Evolutionary conservation across 441 rosid genomes (phyloP).

Genomic region (Gossypium davidsonii): DNA sequence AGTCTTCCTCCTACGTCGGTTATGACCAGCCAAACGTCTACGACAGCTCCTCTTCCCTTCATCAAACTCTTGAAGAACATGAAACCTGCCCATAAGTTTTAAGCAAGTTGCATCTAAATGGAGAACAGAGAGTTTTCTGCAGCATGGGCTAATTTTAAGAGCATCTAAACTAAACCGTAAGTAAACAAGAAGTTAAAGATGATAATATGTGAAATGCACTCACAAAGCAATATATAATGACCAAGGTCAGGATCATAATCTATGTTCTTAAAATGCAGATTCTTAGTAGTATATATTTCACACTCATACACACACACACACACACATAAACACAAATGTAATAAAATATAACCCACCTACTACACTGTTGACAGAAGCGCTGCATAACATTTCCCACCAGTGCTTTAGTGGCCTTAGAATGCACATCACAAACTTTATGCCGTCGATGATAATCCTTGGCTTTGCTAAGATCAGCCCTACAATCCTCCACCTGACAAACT

Average conservation of each 20-base stretch:
- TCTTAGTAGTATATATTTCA: background rate
- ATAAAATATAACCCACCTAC: constrained; percentile 30
- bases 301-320: background rate
- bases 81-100: constrained; percentile 43
- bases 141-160: background rate
- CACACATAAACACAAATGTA: background rate
- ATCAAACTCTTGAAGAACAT: constrained; percentile 48
- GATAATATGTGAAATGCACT: constrained; percentile 1
- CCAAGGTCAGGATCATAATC: background rate
- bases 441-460: constrained; percentile 44
- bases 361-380: constrained; percentile 52
- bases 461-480: constrained; percentile 39
- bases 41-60: constrained; percentile 51
- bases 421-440: constrained; percentile 45
- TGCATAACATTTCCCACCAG: constrained; percentile 38
- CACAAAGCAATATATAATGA: constrained; percentile 3
- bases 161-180: background rate
- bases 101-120: constrained; percentile 34
- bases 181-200: constrained; percentile 8
- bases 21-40: constrained; percentile 52
- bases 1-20: constrained; percentile 40
- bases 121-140: constrained; percentile 5
- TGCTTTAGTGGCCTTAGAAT: constrained; percentile 39
- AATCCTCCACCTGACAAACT: constrained; percentile 44
- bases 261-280: background rate